These are phyloP conservation scores for Zarea fungicola DNA, from an alignment of 2,329 filamentous ascomycete species.

Conservation along the genomic window DNA sequence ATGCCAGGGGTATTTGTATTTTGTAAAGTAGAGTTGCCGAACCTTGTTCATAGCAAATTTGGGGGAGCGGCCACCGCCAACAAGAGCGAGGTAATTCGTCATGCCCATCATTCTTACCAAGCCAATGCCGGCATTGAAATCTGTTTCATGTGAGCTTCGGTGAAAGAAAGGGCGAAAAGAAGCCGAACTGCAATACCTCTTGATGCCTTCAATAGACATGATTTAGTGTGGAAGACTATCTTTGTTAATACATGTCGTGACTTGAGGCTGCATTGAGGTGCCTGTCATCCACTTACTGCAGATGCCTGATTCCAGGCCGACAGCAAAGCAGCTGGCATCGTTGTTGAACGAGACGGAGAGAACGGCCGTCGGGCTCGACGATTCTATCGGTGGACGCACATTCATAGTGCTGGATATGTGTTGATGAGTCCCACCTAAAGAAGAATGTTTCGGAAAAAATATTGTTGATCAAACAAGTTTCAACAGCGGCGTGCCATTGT, in stretches of 20 bases:
- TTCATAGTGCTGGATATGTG: conserved; percentile 59
- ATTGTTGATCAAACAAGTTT: neutral
- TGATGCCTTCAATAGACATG: conserved; percentile 60
- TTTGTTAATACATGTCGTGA: conserved; percentile 21
- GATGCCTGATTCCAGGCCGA: conserved; percentile 81
- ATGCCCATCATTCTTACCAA: conserved; percentile 82
- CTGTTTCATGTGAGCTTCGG: conserved; percentile 31
- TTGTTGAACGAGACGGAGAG: conserved; percentile 83
- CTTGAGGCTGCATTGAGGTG: neutral
- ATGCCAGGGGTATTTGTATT: neutral
- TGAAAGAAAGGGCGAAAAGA: neutral
- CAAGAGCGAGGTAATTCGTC: conserved; percentile 81
- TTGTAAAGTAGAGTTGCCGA: conserved; percentile 2
- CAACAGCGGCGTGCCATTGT: conserved; percentile 3
- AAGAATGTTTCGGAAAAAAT: neutral
- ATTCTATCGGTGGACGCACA: conserved; percentile 79
- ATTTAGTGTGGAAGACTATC: conserved; percentile 67
- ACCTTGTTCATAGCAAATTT: conserved; percentile 87
- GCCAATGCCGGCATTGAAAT: conserved; percentile 77
- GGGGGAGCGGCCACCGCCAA: conserved; percentile 79
- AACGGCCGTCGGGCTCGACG: conserved; percentile 65
- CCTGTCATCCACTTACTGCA: conserved; percentile 52
- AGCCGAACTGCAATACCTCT: conserved; percentile 36
- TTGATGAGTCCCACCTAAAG: neutral
- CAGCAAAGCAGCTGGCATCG: conserved; percentile 78